These are phyloP conservation scores for Talaromyces thailandensis DNA, from an alignment of 495 filamentous ascomycete genomes.

Conservation along the genomic window DNA sequence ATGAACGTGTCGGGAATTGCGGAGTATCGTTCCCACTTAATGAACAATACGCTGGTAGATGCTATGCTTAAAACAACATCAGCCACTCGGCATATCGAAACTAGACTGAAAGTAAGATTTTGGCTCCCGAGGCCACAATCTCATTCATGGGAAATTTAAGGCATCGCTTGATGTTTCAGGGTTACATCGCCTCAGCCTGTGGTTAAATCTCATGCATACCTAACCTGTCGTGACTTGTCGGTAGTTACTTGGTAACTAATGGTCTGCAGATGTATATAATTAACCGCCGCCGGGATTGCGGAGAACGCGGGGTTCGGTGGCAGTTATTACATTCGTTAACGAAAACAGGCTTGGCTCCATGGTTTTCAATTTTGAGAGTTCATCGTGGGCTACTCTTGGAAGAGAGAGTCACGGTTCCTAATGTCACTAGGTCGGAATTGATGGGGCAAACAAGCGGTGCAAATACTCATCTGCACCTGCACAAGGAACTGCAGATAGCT, in stretches of 20 bases:
- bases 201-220: background rate
- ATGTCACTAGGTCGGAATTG: background rate
- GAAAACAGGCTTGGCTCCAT: background rate
- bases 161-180: background rate
- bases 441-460: background rate
- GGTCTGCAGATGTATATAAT: background rate
- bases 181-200: background rate
- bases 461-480: background rate
- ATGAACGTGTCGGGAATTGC: background rate
- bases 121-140: background rate
- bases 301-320: background rate
- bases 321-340: background rate
- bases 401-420: too few species aligned
- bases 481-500: background rate
- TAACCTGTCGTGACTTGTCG: background rate
- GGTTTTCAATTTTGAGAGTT: background rate
- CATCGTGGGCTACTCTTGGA: background rate
- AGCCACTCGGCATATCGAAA: background rate
- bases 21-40: background rate
- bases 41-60: background rate
- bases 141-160: slow-evolving; percentile 3
- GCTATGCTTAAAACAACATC: background rate
- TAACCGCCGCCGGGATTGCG: background rate
- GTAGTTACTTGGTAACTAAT: background rate
- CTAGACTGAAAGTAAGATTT: background rate